Evolutionary conservation across 116 monocot species (phyloP).

Genomic region (Phalaenopsis hybrid): DNA sequence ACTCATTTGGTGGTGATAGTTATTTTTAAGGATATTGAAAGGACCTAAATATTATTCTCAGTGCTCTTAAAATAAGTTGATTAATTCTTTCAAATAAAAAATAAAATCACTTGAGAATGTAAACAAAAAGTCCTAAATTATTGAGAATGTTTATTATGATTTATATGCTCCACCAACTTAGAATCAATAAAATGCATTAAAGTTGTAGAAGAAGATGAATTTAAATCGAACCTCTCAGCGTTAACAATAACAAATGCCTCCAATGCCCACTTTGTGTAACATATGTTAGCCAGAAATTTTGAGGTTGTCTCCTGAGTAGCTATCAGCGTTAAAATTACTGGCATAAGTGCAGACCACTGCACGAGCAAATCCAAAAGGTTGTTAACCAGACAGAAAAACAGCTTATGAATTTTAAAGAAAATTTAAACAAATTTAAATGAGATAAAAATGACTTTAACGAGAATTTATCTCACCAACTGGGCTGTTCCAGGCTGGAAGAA

Average conservation of each 20-base stretch:
- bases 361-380: background rate
- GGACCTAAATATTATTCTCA: too few relatives aligned
- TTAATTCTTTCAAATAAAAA: too few relatives aligned
- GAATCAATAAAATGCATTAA: background rate
- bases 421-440: background rate
- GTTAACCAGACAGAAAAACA: background rate
- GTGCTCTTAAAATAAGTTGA: too few relatives aligned
- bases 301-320: slow-evolving; percentile 60
- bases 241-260: slow-evolving; percentile 91
- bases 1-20: too few relatives aligned
- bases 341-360: slow-evolving; percentile 96
- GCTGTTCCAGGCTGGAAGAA: slow-evolving; percentile 92
- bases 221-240: slow-evolving; percentile 61
- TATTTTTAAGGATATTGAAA: too few relatives aligned
- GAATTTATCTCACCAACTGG: slow-evolving; percentile 61
- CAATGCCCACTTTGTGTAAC: slow-evolving; percentile 97
- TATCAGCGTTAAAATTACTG: slow-evolving; percentile 89
- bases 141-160: too few relatives aligned
- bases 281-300: slow-evolving; percentile 47
- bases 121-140: too few relatives aligned
- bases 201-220: background rate
- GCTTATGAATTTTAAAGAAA: background rate
- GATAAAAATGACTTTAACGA: background rate
- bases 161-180: too few relatives aligned
- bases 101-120: too few relatives aligned